Evolutionary conservation across 208 protist genomes (phyloP).

Genomic region (Blastocrithidia nonstop): DNA sequence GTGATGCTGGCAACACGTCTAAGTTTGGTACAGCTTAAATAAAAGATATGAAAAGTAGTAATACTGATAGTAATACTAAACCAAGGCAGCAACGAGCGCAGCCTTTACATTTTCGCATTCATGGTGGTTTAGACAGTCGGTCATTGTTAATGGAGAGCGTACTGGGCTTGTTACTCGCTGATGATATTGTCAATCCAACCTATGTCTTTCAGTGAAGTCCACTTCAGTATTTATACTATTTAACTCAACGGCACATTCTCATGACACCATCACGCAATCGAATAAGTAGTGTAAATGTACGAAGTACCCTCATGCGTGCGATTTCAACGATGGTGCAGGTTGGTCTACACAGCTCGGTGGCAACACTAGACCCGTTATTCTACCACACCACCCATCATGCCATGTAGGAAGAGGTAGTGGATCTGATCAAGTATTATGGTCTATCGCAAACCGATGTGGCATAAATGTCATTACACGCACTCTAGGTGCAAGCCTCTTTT

Average conservation of each 20-base stretch:
- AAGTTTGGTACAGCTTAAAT: background rate
- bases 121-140: slow-evolving; percentile 61
- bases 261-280: slow-evolving; percentile 93
- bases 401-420: slow-evolving; percentile 37
- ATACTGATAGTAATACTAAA: too few species aligned
- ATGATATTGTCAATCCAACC: slow-evolving; percentile 93
- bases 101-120: slow-evolving; percentile 23
- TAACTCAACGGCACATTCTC: slow-evolving; percentile 92
- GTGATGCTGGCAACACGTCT: background rate
- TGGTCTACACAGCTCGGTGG: slow-evolving; percentile 92
- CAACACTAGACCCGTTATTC: slow-evolving; percentile 92
- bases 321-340: slow-evolving; percentile 80
- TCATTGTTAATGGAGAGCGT: slow-evolving; percentile 69
- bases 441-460: slow-evolving; percentile 38
- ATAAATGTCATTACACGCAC: slow-evolving; percentile 42
- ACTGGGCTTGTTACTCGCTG: slow-evolving; percentile 82
- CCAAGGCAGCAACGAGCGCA: too few species aligned
- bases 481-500: slow-evolving; percentile 5
- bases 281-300: slow-evolving; percentile 7
- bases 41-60: too few species aligned
- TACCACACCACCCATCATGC: slow-evolving; percentile 61
- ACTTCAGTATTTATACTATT: slow-evolving; percentile 96
- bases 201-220: slow-evolving; percentile 78
- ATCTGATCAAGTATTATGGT: slow-evolving; percentile 22
- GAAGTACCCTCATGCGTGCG: slow-evolving; percentile 58